Evolutionary conservation across 2,329 filamentous ascomycete genomes (phyloP), one percentile per base, ranked within the genome.

Genomic region (Stagonosporopsis cucurbitacearum): DNA sequence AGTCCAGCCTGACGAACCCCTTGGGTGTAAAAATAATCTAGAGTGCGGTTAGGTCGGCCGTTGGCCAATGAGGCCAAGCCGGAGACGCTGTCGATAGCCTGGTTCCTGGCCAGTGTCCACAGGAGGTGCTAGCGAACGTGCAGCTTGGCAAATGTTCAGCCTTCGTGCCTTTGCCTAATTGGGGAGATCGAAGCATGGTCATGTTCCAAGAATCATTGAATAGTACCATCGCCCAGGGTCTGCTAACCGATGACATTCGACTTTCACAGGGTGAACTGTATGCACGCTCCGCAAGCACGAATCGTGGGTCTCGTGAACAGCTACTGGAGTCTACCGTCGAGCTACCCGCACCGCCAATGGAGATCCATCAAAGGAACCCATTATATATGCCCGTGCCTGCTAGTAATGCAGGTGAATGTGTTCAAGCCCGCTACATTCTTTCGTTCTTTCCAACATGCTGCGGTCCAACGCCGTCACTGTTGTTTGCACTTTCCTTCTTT

Each of bases 401-500:
- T 40, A 25, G 26, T n/a, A 5, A 25, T 25, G 13, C 17, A 33
- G 12, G 17, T 11, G 17, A 28, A 9, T 32, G 20, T 40, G 6
- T 41, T 39, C 33, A 26, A 25, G 25, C 11, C n/a, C 19, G 37
- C 25, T 25, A 23, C 39, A 42, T 17, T 48, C 45, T 7, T 54
- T 44, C 35, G 11, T 20, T 44, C 35, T 7, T 7, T 25, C 39
- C 50, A 63, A 23, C 28, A 68, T 68, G 64, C 36, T 61, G 48
- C 43, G 46, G 43, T 43, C 58, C 46, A 59, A 55, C 37, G 26
- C 53, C 37, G 36, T 64, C 47, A 50, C 33, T 19, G 20, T 67
- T 35, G 23, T 66, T 49, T 61, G 57, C 26, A 45, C 55, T 49
- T 52, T 59, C 45, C 25, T 52, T 62, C 58, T 67, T 49, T 57